These are phyloP conservation scores for Phytophthora brassicae DNA, from an alignment of 352 stramenopile genomes.

Conservation along the genomic window DNA sequence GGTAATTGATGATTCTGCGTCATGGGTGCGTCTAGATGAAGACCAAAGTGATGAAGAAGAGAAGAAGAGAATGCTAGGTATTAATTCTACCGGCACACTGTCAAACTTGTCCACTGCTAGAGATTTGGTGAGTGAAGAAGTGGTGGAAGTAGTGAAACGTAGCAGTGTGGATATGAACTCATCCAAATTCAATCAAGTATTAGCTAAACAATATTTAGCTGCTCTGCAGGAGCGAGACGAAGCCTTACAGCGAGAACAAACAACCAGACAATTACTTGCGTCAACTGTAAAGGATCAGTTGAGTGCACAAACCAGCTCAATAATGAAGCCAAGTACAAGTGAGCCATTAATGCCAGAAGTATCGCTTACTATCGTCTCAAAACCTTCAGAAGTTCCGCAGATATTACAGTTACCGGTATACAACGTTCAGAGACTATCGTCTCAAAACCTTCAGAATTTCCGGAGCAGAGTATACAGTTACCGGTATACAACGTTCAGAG, in stretches of 20 bases:
- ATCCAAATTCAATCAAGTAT: conserved; percentile 38
- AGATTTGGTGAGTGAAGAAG: neutral
- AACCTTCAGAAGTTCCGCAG: neutral
- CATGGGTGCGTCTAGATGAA: conserved; percentile 76
- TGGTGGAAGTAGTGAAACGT: neutral
- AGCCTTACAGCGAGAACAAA: conserved; percentile 38
- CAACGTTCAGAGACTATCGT: neutral
- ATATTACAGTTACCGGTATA: too few relatives aligned
- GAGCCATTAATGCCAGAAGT: neutral
- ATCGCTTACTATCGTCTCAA: neutral
- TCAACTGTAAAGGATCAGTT: conserved; percentile 9
- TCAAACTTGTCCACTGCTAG: neutral
- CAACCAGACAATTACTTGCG: conserved; percentile 27
- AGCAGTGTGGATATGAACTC: conserved; percentile 1
- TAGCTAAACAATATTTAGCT: conserved; percentile 44
- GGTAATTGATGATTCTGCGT: conserved; percentile 64
- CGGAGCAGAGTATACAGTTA: too few relatives aligned
- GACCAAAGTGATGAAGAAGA: conserved; percentile 53
- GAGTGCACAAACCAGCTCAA: neutral
- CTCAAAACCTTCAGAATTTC: neutral
- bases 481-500: neutral
- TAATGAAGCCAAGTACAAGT: neutral
- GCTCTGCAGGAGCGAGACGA: conserved; percentile 47
- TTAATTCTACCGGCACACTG: neutral
- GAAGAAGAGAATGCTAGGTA: conserved; percentile 30